A percentile compares a stretch with the other conserved stretches of the same genome.
These are phyloP conservation scores for Hondaea fermentalgiana DNA, from an alignment of 108 stramenopile genomes.

Conservation along the genomic window DNA sequence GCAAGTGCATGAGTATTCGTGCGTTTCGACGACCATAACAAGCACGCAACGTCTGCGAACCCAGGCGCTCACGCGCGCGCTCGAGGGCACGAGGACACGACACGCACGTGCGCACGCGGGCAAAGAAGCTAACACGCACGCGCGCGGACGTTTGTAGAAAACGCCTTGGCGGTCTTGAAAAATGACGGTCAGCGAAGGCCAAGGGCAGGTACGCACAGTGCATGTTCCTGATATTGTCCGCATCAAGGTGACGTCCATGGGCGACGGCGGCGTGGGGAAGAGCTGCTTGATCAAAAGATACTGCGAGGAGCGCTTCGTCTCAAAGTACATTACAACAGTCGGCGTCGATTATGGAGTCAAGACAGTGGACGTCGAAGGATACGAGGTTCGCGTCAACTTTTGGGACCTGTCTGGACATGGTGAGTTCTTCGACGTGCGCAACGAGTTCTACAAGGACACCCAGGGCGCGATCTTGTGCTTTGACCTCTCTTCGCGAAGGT, in stretches of 20 bases:
- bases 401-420: constrained; percentile 53
- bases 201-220: background rate
- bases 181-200: no score
- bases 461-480: constrained; percentile 57
- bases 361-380: constrained; percentile 37
- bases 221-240: constrained; percentile 27
- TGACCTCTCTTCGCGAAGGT: constrained; percentile 46
- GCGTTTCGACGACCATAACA: no score
- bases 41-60: no score
- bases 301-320: constrained; percentile 61
- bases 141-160: no score
- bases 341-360: constrained; percentile 75
- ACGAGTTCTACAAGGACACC: constrained; percentile 70
- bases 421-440: constrained; percentile 65
- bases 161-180: no score
- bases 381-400: constrained; percentile 48
- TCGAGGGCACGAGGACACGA: no score
- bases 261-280: constrained; percentile 53
- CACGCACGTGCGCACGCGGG: no score
- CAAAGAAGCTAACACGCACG: no score
- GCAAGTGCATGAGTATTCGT: no score
- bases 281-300: constrained; percentile 67
- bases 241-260: constrained; percentile 59
- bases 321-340: constrained; percentile 62
- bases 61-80: no score